A percentile compares a stretch with the other conserved stretches of the same genome.
phyloP scores from a whole-genome alignment of 1,284 basidiomycete genomes.

The Trichosporon ovoides region DNA sequence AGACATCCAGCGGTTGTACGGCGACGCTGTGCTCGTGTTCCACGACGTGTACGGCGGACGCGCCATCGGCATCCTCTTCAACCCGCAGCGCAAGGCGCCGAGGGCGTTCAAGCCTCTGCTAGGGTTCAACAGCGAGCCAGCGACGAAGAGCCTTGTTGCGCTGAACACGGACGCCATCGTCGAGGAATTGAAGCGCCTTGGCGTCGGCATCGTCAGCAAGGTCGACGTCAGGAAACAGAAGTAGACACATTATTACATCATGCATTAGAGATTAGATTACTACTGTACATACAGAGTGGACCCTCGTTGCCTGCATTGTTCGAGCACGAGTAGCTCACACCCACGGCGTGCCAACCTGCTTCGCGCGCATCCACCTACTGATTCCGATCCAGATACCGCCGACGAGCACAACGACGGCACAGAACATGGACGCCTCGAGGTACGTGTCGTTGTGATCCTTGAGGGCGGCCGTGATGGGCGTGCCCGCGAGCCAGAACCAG shows the following conservation, averaged over 20 bases:
- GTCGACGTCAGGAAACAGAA: constrained; percentile 37
- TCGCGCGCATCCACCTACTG: constrained; percentile 5
- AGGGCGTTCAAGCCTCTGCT: constrained; percentile 74
- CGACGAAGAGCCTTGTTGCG: constrained; percentile 57
- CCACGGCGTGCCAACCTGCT: constrained; percentile 17
- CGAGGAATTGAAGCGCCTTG: constrained; percentile 73
- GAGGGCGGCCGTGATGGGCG: constrained; percentile 30
- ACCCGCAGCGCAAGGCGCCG: constrained; percentile 53
- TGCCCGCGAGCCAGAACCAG: constrained; percentile 35
- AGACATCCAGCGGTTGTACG: constrained; percentile 64
- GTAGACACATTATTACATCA: background rate
- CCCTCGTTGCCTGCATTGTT: no score
- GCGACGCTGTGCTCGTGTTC: constrained; percentile 76
- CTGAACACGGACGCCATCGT: constrained; percentile 68
- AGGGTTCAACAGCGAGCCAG: constrained; percentile 60
- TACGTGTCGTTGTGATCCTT: constrained; percentile 27
- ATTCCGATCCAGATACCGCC: background rate
- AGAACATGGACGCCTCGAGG: constrained; percentile 30
- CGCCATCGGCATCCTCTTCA: constrained; percentile 79
- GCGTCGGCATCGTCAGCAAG: constrained; percentile 61
- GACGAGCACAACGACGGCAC: constrained; percentile 24
- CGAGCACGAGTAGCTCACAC: no score
- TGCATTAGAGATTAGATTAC: constrained; percentile 3
- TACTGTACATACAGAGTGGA: no score
- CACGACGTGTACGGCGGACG: constrained; percentile 76